These are phyloP conservation scores for Priceomyces castillae DNA, from an alignment of 805 yeast species.

Conservation along the genomic window DNA sequence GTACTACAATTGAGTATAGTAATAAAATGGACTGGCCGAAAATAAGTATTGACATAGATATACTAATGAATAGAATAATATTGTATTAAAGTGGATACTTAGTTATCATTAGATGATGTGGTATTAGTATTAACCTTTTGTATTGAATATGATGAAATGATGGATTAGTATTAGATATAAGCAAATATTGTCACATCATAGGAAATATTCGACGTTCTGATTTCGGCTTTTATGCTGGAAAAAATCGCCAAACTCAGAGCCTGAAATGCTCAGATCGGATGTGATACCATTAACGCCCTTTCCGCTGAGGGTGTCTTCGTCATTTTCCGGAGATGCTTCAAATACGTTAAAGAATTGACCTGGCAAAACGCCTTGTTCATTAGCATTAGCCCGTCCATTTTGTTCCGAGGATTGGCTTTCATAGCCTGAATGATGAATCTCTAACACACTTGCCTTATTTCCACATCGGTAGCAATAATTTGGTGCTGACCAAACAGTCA, in stretches of 20 bases:
- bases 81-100: too few relatives aligned
- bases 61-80: too few relatives aligned
- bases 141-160: too few relatives aligned
- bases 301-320: slow-evolving; percentile 49
- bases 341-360: slow-evolving; percentile 86
- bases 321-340: slow-evolving; percentile 95
- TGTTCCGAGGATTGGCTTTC: slow-evolving; percentile 14
- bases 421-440: slow-evolving; percentile 57
- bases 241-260: slow-evolving; percentile 19
- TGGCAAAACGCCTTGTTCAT: slow-evolving; percentile 26
- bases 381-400: slow-evolving; percentile 2
- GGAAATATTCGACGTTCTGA: slow-evolving; percentile 52
- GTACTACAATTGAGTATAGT: slow-evolving; percentile 52
- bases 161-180: background rate
- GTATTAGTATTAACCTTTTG: too few relatives aligned
- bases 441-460: slow-evolving; percentile 94
- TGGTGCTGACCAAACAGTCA: slow-evolving; percentile 99
- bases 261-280: slow-evolving; percentile 6
- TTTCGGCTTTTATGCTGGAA: slow-evolving; percentile 25
- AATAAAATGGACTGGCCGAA: too few relatives aligned
- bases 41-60: too few relatives aligned
- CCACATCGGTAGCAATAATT: slow-evolving; percentile 97
- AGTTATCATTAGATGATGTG: too few relatives aligned
- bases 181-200: slow-evolving; percentile 21
- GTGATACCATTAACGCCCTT: slow-evolving; percentile 37